Base-by-base conservation (phyloP, 768 basidiomycete species). In the Xanthoconium stramineum region DNA sequence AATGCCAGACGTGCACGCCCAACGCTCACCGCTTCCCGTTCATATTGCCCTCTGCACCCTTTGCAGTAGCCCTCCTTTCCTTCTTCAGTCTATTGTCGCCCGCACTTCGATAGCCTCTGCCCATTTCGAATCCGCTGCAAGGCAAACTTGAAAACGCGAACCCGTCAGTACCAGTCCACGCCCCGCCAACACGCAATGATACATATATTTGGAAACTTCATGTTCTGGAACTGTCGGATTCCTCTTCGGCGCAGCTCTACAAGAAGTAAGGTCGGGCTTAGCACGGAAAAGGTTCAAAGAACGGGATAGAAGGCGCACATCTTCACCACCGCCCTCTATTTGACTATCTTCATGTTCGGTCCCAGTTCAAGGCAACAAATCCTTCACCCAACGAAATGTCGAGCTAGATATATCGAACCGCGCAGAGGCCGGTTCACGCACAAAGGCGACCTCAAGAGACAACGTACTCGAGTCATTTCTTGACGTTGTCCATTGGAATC, bases 281-380 rank as follows among this genome's bases (percentile, higher is more conserved):
- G 78, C 77, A 65, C n/a, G 0, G 50, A 10, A 47, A 49, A 8
- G 50, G 57, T 24, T 24, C 24, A 24, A 4, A 38, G 55, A 43
- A 52, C 3, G 44, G 57, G 44, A 55, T 37, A 4, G 24, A 30
- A 29, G 15, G 73, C 81, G 60, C 53, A 90, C 90, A 80, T 85
- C 94, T 98, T 96, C 96, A 98, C 24, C 24, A 36, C 24, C 24
- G 4, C 24, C 24, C 24, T 24, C 24, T 24, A 2, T 24, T 24
- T 24, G 24, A 24, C 4, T 2, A 4, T 24, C 24, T 24, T 24
- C 24, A 24, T 24, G 24, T 97, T 97, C 24, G n/a, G 6, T 88
- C 86, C 97, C 96, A 99, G 67, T 97, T 96, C 74, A 98, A 77
- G 73, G 98, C 98, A 76, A 99, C 94, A 8, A 93, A 92, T 6